These are phyloP conservation scores for Colletotrichum chlorophyti DNA, from an alignment of 2,329 filamentous ascomycete genomes.

Conservation along the genomic window DNA sequence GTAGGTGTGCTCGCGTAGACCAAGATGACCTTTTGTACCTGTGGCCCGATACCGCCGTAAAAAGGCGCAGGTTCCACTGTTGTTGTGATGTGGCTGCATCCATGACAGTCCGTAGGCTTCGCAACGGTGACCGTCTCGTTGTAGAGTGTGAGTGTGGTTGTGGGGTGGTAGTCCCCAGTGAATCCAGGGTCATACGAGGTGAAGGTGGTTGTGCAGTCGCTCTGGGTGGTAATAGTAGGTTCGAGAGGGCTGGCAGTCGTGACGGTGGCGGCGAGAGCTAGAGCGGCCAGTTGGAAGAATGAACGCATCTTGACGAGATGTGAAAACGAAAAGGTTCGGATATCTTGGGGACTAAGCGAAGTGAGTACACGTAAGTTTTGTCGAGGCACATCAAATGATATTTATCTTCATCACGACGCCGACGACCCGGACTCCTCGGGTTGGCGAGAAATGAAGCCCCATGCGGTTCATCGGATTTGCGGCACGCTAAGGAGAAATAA, in stretches of 20 bases:
- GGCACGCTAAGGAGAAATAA: background rate
- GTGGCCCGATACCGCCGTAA: slow-evolving; percentile 12
- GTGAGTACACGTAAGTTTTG: too few species aligned
- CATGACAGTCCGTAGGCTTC: slow-evolving; percentile 7
- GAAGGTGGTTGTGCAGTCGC: background rate
- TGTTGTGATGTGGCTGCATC: background rate
- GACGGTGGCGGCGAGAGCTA: background rate
- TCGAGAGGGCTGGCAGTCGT: background rate
- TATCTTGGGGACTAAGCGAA: too few species aligned
- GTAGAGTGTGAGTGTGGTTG: background rate
- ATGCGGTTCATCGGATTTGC: background rate
- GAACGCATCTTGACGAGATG: too few species aligned
- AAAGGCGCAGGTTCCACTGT: background rate
- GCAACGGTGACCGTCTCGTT: background rate
- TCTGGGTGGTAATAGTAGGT: background rate
- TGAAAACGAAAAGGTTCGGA: too few species aligned
- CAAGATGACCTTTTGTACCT: background rate
- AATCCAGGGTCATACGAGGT: slow-evolving; percentile 6
- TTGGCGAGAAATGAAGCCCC: too few species aligned
- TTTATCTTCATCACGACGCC: too few species aligned
- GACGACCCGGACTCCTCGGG: too few species aligned
- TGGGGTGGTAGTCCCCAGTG: slow-evolving; percentile 11
- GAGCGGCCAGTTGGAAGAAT: background rate
- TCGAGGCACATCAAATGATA: too few species aligned
- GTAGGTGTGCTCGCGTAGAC: slow-evolving; percentile 5